phyloP scores from a whole-genome alignment of 176 grass and related monocot genomes.

The Cenchrus purpureus region DNA sequence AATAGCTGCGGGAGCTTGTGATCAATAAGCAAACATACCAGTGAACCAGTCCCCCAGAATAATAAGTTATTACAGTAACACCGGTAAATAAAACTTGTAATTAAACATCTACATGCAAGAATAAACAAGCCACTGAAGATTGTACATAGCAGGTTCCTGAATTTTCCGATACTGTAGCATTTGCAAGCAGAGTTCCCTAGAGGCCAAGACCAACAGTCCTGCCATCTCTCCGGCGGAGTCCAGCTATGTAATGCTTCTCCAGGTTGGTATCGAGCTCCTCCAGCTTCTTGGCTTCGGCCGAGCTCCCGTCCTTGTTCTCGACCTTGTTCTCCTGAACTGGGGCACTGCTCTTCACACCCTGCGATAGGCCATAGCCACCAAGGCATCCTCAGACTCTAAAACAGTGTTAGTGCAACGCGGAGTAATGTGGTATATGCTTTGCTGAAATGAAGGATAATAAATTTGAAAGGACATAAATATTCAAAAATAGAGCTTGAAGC shows the following conservation, averaged over 20 bases:
- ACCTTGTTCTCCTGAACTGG: conserved; percentile 46
- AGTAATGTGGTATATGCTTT: conserved; percentile 30
- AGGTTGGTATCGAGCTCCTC: conserved; percentile 94
- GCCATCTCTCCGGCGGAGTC: conserved; percentile 87
- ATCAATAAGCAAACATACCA: neutral
- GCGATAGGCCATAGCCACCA: conserved; percentile 87
- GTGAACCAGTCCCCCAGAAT: neutral
- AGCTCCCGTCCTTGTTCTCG: conserved; percentile 43
- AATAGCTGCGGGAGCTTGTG: no score
- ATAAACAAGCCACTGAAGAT: conserved; percentile 16
- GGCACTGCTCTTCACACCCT: conserved; percentile 83
- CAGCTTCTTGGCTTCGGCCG: conserved; percentile 61
- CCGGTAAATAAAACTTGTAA: neutral
- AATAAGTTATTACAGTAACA: neutral
- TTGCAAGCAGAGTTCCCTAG: conserved; percentile 41
- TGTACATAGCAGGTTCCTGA: conserved; percentile 10
- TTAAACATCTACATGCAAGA: neutral
- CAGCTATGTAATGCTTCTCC: conserved; percentile 95
- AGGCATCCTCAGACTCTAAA: conserved; percentile 99
- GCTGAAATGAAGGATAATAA: neutral
- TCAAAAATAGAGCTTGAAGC: neutral
- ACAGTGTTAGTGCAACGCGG: conserved; percentile 71
- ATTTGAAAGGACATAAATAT: neutral
- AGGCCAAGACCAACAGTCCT: conserved; percentile 93
- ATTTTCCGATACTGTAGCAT: neutral